These are phyloP conservation scores for Colletotrichum godetiae DNA, from an alignment of 2,329 filamentous ascomycete species.

Conservation along the genomic window DNA sequence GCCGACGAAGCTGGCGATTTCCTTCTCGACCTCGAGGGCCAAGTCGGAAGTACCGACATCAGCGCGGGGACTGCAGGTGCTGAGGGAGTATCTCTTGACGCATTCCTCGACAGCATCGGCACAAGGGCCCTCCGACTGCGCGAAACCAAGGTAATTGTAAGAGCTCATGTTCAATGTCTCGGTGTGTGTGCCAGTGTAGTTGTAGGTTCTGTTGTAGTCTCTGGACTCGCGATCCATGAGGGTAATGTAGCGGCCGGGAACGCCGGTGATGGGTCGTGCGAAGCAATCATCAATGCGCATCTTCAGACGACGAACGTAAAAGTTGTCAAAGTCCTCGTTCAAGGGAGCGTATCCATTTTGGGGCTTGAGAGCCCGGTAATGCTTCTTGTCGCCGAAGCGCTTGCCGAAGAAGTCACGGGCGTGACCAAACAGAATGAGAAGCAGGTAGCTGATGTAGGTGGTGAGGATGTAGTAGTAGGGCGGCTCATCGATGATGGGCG, in stretches of 20 bases:
- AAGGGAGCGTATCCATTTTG: conserved; percentile 92
- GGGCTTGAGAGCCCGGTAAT: conserved; percentile 84
- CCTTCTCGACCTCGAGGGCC: conserved; percentile 86
- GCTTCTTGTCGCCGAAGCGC: conserved; percentile 85
- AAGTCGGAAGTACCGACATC: conserved; percentile 91
- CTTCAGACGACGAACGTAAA: conserved; percentile 94
- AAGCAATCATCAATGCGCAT: conserved; percentile 97
- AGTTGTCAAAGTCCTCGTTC: conserved; percentile 99
- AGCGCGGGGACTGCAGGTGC: conserved; percentile 81
- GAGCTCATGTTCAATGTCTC: conserved; percentile 99
- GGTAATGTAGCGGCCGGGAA: conserved; percentile 93
- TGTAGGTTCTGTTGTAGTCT: conserved; percentile 92
- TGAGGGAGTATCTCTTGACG: conserved; percentile 87
- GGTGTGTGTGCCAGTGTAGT: conserved; percentile 88
- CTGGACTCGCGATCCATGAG: conserved; percentile 90
- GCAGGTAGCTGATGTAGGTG: conserved; percentile 97
- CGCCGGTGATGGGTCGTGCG: conserved; percentile 89
- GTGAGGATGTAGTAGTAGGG: conserved; percentile 97
- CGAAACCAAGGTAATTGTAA: conserved; percentile 99
- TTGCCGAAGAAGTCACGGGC: conserved; percentile 98
- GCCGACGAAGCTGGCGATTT: conserved; percentile 91
- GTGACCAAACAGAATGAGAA: conserved; percentile 95
- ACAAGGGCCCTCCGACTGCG: conserved; percentile 96
- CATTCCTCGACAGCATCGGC: conserved; percentile 91
- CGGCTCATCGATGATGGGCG: conserved; percentile 92